A percentile compares a stretch with the other conserved stretches of the same genome.
Evolutionary conservation across 2,329 filamentous ascomycete species (phyloP).

Genomic region (Epichloe festucae): DNA sequence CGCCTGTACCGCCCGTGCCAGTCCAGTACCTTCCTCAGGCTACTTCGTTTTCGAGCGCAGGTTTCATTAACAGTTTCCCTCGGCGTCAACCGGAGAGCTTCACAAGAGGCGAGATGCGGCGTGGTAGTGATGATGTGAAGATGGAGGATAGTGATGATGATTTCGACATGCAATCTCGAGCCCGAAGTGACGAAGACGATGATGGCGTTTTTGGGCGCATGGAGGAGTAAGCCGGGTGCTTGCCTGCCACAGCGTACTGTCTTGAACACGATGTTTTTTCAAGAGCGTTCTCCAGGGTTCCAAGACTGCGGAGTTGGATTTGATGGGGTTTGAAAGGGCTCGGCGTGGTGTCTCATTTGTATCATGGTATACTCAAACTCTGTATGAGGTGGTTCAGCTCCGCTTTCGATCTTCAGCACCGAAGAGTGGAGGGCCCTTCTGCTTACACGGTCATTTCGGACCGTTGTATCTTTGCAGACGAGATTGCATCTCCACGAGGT

Average conservation of each 20-base stretch:
- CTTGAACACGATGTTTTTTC: background rate
- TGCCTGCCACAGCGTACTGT: background rate
- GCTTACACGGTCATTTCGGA: constrained; percentile 10
- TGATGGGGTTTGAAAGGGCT: constrained; percentile 18
- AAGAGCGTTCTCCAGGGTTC: constrained; percentile 1
- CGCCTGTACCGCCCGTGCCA: constrained; percentile 78
- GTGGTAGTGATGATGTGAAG: constrained; percentile 45
- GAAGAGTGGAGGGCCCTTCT: constrained; percentile 46
- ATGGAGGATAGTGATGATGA: constrained; percentile 60
- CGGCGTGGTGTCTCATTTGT: constrained; percentile 35
- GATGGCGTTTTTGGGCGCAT: constrained; percentile 93
- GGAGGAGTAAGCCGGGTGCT: constrained; percentile 55
- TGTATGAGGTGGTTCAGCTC: constrained; percentile 46
- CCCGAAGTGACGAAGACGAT: constrained; percentile 75
- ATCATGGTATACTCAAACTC: constrained; percentile 27
- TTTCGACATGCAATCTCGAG: constrained; percentile 45
- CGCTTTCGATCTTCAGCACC: constrained; percentile 53
- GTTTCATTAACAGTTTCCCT: constrained; percentile 51
- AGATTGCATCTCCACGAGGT: constrained; percentile 49
- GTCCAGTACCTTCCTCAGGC: constrained; percentile 60
- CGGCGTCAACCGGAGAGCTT: constrained; percentile 51
- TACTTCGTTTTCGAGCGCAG: constrained; percentile 41
- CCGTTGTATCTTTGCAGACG: constrained; percentile 13
- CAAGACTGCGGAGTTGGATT: constrained; percentile 21
- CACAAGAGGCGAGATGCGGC: constrained; percentile 43